Base-by-base conservation (phyloP, 345 rosid genomes). In the Hirschfeldia incana region DNA sequence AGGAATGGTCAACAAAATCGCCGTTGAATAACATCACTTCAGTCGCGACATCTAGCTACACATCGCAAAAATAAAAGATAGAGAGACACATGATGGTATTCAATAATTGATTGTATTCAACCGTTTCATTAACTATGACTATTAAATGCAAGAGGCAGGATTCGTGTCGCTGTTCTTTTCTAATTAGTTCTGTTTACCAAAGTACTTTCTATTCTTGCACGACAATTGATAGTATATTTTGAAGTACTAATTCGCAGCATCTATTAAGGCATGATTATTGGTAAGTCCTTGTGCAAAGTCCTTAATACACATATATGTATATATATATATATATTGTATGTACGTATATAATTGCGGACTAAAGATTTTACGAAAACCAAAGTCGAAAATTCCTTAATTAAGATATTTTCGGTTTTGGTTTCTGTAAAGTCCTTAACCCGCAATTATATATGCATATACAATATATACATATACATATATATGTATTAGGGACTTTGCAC, bases 71-170 rank as follows among this genome's bases (percentile, higher is more conserved):
- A 72, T 65, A 6, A 78, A 78, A 57, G 61, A 39, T 21, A 2
- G 21, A 12, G 66, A 55, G 36, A 70, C 34, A 60, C 74, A 65
- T 72, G 76, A 58, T 65, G 34, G 49, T 55, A 51, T 72, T 65
- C 67, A 72, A 39, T 65, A 78, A 57, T 57, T 65, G 58, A 42
- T 65, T 78, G 62, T 37, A n/a, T 65, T 39, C 67, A 78, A 78
- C 36, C 1, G 67, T 57, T 78, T 72, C 6, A 17, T 2, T 39
- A 34, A 29, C 29, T 17, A 55, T 71, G 60, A 29, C 66, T 37
- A 72, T 32, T 57, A 42, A 66, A 65, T 78, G 62, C 72, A 29
- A 55, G 37, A 57, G 51, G n/a, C 60, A 65, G n/a, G 72, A 28
- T 28, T 72, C 60, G 49, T 65, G 81, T 64, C 57, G 51, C 1